Evolutionary conservation across 2,329 filamentous ascomycete genomes (phyloP).

Genomic region (Neoscytalidium dimidiatum): DNA sequence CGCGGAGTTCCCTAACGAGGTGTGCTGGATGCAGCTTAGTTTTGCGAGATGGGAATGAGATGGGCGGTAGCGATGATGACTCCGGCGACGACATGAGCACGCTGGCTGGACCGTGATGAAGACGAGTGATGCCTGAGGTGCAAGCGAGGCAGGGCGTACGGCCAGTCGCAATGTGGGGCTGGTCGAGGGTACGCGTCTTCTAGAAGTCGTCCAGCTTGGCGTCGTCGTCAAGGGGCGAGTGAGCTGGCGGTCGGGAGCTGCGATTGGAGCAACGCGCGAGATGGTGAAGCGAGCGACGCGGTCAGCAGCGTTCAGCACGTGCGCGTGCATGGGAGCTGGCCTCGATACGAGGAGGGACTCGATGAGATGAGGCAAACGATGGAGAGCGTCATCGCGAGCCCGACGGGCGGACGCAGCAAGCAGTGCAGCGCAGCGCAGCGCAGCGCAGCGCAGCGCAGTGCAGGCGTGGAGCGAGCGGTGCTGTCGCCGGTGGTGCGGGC

Average conservation of each 20-base stretch:
- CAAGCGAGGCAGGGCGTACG: neutral
- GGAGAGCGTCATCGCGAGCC: conserved; percentile 9
- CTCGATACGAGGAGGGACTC: neutral
- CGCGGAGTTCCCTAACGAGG: neutral
- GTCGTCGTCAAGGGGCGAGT: neutral
- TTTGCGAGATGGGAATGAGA: neutral
- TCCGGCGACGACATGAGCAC: neutral
- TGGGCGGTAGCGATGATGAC: neutral
- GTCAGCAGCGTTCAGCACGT: conserved; percentile 11
- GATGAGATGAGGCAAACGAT: neutral
- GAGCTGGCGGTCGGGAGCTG: neutral
- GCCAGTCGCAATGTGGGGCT: neutral
- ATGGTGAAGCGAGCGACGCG: conserved; percentile 13
- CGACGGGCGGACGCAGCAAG: neutral
- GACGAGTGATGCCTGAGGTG: neutral
- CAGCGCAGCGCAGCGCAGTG: neutral
- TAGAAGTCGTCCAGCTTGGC: neutral
- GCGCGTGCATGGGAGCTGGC: neutral
- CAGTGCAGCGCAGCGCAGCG: neutral
- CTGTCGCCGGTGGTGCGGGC: neutral
- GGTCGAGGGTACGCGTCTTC: conserved; percentile 1
- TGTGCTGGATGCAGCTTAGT: conserved; percentile 2
- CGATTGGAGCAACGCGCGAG: conserved; percentile 1
- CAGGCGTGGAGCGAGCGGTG: neutral
- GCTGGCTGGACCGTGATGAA: neutral